A percentile compares a stretch with the other conserved stretches of the same genome.
Evolutionary conservation across 2,329 filamentous ascomycete species (phyloP).

Genomic region (Xylogone sp.): DNA sequence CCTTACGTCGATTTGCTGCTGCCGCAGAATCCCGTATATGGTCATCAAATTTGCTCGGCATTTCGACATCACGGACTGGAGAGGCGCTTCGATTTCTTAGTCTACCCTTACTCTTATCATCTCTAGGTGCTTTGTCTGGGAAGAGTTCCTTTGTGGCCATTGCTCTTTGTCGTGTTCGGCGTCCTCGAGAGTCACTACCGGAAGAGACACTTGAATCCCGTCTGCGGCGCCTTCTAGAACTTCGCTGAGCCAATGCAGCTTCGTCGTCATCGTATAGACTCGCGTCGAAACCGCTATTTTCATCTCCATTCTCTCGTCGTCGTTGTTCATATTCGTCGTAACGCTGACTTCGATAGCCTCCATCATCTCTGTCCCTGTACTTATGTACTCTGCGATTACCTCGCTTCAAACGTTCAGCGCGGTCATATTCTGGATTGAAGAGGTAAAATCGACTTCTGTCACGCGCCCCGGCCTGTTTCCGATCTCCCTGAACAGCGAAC

Average conservation of each 20-base stretch:
- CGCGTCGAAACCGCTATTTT: constrained; percentile 60
- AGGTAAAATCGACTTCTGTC: constrained; percentile 88
- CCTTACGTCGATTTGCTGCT: constrained; percentile 39
- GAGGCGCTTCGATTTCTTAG: constrained; percentile 29
- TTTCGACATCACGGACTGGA: constrained; percentile 33
- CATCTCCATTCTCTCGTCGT: constrained; percentile 40
- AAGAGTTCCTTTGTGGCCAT: constrained; percentile 57
- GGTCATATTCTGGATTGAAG: constrained; percentile 84
- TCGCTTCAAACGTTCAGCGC: constrained; percentile 63
- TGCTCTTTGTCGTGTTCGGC: constrained; percentile 10
- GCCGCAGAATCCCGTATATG: constrained; percentile 13
- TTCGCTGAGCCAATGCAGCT: constrained; percentile 27
- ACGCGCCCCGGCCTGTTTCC: constrained; percentile 74
- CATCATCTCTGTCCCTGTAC: constrained; percentile 57
- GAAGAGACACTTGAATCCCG: constrained; percentile 24
- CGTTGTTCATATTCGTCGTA: constrained; percentile 40
- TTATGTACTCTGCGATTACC: constrained; percentile 43
- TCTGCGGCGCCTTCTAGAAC: constrained; percentile 26
- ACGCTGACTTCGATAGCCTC: constrained; percentile 37
- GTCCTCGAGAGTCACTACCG: constrained; percentile 24
- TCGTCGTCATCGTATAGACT: constrained; percentile 79
- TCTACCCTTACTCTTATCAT: constrained; percentile 23
- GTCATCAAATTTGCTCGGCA: constrained; percentile 23
- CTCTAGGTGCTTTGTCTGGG: constrained; percentile 31
- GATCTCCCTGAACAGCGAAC: constrained; percentile 70